Conservation (phyloP, 768 basidiomycete genomes). For the Dendrothele bispora region DNA sequence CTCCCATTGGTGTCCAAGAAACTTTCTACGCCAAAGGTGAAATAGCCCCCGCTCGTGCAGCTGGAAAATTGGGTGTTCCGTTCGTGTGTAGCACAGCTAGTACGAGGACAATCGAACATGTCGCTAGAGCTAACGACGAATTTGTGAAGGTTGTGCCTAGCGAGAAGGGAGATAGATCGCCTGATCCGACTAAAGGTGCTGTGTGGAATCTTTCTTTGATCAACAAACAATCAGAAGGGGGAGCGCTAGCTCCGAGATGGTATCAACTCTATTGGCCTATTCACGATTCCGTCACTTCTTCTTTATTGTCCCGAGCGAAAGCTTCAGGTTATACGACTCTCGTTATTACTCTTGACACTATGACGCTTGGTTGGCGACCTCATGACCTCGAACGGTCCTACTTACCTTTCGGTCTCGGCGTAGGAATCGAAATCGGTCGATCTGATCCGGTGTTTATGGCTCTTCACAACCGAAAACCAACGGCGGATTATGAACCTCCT, state of each 20-base stretch:
- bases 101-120: constrained; percentile 69
- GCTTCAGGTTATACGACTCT: constrained; percentile 39
- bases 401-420: constrained; percentile 32
- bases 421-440: constrained; percentile 38
- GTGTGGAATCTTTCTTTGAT: too few species aligned
- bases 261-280: constrained; percentile 36
- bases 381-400: constrained; percentile 40
- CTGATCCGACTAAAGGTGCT: too few species aligned
- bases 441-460: constrained; percentile 53
- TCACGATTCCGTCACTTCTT: constrained; percentile 35
- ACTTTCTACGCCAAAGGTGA: constrained; percentile 74
- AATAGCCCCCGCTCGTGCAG: constrained; percentile 67
- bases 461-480: constrained; percentile 28
- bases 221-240: too few species aligned
- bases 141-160: too few species aligned
- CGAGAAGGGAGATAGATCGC: too few species aligned
- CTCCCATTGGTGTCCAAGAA: constrained; percentile 79
- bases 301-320: constrained; percentile 43
- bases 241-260: too few species aligned
- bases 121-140: constrained; percentile 76
- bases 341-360: constrained; percentile 46
- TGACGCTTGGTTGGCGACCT: constrained; percentile 44
- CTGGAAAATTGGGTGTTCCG: constrained; percentile 59
- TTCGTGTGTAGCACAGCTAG: constrained; percentile 79
- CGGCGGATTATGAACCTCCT: constrained; percentile 12